These are phyloP conservation scores for Saccharomycopsis babjevae DNA, from an alignment of 805 yeast genomes.

Conservation along the genomic window DNA sequence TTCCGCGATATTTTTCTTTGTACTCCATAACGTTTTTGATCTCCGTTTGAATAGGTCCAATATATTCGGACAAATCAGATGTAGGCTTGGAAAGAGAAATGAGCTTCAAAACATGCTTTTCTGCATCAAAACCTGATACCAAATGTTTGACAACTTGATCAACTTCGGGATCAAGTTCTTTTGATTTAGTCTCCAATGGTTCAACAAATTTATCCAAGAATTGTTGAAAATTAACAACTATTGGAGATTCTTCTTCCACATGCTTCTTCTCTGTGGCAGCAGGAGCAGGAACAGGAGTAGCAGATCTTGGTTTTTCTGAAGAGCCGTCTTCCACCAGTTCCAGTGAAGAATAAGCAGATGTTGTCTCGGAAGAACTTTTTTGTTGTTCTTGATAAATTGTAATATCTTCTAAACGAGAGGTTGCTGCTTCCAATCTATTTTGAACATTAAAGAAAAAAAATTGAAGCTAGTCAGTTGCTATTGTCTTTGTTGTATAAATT, in stretches of 20 bases:
- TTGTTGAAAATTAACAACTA: slow-evolving; percentile 42
- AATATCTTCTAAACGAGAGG: slow-evolving; percentile 84
- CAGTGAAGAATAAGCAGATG: slow-evolving; percentile 20
- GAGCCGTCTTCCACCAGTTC: slow-evolving; percentile 9
- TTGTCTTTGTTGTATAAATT: not conserved
- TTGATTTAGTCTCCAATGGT: slow-evolving; percentile 50
- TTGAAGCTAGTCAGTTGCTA: not conserved
- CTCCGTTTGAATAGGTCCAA: slow-evolving; percentile 53
- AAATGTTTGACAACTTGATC: slow-evolving; percentile 43
- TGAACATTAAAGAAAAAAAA: not conserved
- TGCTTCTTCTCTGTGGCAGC: slow-evolving; percentile 13
- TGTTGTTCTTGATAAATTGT: slow-evolving; percentile 65
- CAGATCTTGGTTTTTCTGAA: not conserved
- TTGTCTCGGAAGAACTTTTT: not conserved
- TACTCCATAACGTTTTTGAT: slow-evolving; percentile 48
- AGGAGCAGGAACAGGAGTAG: slow-evolving; percentile 18
- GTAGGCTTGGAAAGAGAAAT: slow-evolving; percentile 60
- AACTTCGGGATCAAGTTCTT: slow-evolving; percentile 45
- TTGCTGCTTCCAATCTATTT: slow-evolving; percentile 79
- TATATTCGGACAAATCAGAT: slow-evolving; percentile 36
- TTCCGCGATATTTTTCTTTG: slow-evolving; percentile 66
- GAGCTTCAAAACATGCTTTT: slow-evolving; percentile 47
- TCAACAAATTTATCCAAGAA: slow-evolving; percentile 42
- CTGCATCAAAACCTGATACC: slow-evolving; percentile 46
- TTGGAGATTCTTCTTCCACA: slow-evolving; percentile 27